Conservation (phyloP, 768 basidiomycete species). For the Suillus spraguei region DNA sequence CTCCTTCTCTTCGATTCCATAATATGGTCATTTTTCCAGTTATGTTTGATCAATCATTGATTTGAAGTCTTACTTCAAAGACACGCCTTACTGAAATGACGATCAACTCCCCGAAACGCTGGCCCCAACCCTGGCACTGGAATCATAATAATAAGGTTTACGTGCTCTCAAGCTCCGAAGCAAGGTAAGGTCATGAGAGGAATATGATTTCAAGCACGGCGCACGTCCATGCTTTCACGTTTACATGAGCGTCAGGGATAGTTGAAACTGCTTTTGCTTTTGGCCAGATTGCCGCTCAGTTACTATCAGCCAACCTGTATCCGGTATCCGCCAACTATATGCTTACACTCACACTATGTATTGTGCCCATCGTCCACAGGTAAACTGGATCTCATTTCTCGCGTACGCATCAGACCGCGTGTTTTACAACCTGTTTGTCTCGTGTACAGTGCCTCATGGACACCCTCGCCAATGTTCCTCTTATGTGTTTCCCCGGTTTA, state of each 20-base stretch:
- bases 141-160: constrained; percentile 7
- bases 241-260: background rate
- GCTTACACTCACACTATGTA: constrained; percentile 4
- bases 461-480: constrained; percentile 31
- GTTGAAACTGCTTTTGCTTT: background rate
- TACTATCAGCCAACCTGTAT: constrained; percentile 4
- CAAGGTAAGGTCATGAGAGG: background rate
- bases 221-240: background rate
- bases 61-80: constrained; percentile 5
- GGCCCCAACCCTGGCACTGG: background rate
- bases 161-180: background rate
- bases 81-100: background rate
- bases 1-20: constrained; percentile 2
- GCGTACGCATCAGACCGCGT: constrained; percentile 40
- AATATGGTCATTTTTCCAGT: background rate
- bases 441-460: constrained; percentile 38
- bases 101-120: constrained; percentile 3
- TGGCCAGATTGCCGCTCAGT: background rate
- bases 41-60: constrained; percentile 1
- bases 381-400: constrained; percentile 37
- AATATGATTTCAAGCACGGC: background rate
- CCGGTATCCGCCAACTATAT: constrained; percentile 1
- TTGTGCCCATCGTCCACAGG: constrained; percentile 9
- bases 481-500: constrained; percentile 22
- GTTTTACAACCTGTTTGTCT: constrained; percentile 39